Evolutionary conservation across 2,329 filamentous ascomycete genomes (phyloP).

Genomic region (Clarireedia homoeocarpa): DNA sequence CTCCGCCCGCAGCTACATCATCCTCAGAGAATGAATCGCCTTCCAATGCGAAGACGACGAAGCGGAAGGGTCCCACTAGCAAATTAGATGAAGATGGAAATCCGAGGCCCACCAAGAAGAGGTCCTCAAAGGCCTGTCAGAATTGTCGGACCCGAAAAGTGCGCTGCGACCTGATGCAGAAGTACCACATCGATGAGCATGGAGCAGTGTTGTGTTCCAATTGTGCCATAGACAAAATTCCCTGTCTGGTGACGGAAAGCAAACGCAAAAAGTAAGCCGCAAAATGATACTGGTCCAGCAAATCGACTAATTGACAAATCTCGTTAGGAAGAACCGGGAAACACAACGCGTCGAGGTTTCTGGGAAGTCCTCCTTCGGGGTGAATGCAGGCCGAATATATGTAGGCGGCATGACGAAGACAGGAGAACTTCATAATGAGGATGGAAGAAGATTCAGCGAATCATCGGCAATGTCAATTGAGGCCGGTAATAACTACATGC

Average conservation of each 20-base stretch:
- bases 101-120: constrained; percentile 50
- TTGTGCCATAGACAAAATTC: constrained; percentile 37
- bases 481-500: background rate
- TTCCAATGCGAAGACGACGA: constrained; percentile 19
- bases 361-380: too few species aligned
- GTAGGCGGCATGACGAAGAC: constrained; percentile 21
- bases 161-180: constrained; percentile 86
- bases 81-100: constrained; percentile 19
- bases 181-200: constrained; percentile 22
- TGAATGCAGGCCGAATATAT: too few species aligned
- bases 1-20: too few species aligned
- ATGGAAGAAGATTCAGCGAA: constrained; percentile 20
- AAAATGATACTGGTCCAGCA: constrained; percentile 26
- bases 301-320: background rate
- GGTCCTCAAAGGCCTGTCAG: constrained; percentile 86
- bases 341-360: too few species aligned
- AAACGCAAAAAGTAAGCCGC: constrained; percentile 52
- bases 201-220: constrained; percentile 27
- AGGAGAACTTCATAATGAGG: constrained; percentile 21
- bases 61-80: background rate
- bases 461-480: constrained; percentile 6
- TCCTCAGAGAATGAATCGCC: too few species aligned
- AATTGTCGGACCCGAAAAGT: constrained; percentile 86
- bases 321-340: too few species aligned
- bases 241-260: constrained; percentile 50